These are phyloP conservation scores for Rhinocladiella mackenziei DNA, from an alignment of 2,329 filamentous ascomycete genomes.

Conservation along the genomic window DNA sequence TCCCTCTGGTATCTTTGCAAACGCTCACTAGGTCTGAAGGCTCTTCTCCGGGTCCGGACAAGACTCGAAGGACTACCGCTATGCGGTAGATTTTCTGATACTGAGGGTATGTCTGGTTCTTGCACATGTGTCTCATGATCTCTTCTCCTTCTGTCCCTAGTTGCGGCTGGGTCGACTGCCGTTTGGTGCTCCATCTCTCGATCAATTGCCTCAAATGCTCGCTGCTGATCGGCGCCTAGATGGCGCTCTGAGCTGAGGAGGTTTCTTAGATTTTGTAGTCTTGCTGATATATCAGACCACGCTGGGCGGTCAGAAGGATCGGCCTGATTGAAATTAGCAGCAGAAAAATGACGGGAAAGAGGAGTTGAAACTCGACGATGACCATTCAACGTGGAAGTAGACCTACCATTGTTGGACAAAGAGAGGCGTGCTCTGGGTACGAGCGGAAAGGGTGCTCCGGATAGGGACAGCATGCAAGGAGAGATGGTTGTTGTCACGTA, in stretches of 20 bases:
- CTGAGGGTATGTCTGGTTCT: constrained; percentile 11
- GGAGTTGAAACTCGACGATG: constrained; percentile 25
- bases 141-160: constrained; percentile 23
- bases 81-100: constrained; percentile 12
- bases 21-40: constrained; percentile 31
- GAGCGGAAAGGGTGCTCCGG: not conserved
- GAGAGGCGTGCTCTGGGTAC: not conserved
- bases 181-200: constrained; percentile 38
- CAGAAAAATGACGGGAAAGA: constrained; percentile 5
- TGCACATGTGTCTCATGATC: constrained; percentile 16
- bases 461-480: constrained; percentile 2
- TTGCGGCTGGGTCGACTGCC: constrained; percentile 26
- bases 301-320: constrained; percentile 27
- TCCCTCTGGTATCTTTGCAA: constrained; percentile 25
- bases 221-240: constrained; percentile 32
- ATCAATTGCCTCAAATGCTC: constrained; percentile 40
- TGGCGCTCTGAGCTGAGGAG: constrained; percentile 38
- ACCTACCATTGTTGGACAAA: constrained; percentile 23
- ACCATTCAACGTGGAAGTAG: too few relatives aligned
- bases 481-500: not conserved
- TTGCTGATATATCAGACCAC: constrained; percentile 29
- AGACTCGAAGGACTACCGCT: constrained; percentile 16
- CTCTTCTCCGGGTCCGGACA: constrained; percentile 28
- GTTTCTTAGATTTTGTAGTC: constrained; percentile 39
- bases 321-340: constrained; percentile 33